A percentile compares a stretch with the other conserved stretches of the same genome.
Conservation (phyloP, 495 filamentous ascomycete genomes). For the Penicillium lividum region DNA sequence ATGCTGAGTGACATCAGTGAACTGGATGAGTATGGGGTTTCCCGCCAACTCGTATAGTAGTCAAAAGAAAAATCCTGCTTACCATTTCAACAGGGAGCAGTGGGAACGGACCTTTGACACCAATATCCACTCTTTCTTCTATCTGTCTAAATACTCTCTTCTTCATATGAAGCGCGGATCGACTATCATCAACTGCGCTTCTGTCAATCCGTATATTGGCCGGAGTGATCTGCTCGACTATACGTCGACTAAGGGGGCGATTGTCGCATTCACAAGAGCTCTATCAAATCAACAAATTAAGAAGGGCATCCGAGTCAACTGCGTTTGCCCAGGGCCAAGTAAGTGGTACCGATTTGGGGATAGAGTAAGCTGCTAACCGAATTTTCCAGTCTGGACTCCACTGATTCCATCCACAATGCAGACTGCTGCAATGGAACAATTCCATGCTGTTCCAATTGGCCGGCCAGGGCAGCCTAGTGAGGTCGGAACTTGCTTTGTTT, state of each 20-base stretch:
- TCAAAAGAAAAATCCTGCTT: neutral
- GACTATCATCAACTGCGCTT: slow-evolving; percentile 83
- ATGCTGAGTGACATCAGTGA: slow-evolving; percentile 70
- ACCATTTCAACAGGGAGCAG: slow-evolving; percentile 57
- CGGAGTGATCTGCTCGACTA: slow-evolving; percentile 84
- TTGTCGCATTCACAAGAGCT: slow-evolving; percentile 77
- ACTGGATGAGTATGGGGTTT: slow-evolving; percentile 60
- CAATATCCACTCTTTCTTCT: slow-evolving; percentile 75
- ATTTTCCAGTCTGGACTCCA: slow-evolving; percentile 70
- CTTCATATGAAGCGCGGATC: slow-evolving; percentile 74
- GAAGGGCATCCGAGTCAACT: slow-evolving; percentile 80
- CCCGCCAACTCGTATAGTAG: neutral
- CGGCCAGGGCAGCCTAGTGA: slow-evolving; percentile 76
- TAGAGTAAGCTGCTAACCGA: slow-evolving; percentile 1
- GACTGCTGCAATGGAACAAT: slow-evolving; percentile 66
- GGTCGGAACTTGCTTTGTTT: slow-evolving; percentile 84
- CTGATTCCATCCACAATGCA: slow-evolving; percentile 79
- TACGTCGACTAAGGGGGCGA: slow-evolving; percentile 80
- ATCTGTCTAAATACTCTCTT: slow-evolving; percentile 74
- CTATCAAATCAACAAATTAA: slow-evolving; percentile 72
- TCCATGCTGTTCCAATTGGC: slow-evolving; percentile 73
- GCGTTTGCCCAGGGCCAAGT: slow-evolving; percentile 73
- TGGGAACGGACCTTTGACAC: slow-evolving; percentile 75
- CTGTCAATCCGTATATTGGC: slow-evolving; percentile 79
- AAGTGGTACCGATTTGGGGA: slow-evolving; percentile 20